Evolutionary conservation across 148 eudicot genomes (phyloP), one percentile per base, ranked within the genome.

Genomic region (Vaccinium darrowii): DNA sequence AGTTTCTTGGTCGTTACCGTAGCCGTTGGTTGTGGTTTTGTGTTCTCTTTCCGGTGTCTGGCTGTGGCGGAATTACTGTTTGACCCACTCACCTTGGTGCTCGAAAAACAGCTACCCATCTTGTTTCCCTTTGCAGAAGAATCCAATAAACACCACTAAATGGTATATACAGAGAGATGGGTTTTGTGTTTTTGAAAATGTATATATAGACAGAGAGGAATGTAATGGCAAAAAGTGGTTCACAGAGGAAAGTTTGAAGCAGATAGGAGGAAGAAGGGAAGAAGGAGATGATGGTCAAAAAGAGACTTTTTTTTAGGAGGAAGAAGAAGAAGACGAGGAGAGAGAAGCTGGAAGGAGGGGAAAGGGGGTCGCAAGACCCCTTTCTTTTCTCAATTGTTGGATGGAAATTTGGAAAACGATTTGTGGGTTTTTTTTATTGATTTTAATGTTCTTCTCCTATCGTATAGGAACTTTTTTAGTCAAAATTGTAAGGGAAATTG

Each of bases 91-190:
- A 92, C 90, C 83, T 90, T 92, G 54, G 84, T 83, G 81, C 88
- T 86, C 0, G 98, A 94, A 8, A 93, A 90, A 88, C 96, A 94
- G 76, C 84, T 81, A 80, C 98, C 98, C 98, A 94, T 94, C 76
- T 65, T 51, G 71, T 53, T 19, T 8, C 53, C 53, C 27, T 23
- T 82, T 67, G 23, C 60, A 49, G 30, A 50, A 69, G 10, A 67
- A 51, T 39, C n/a, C 54, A 16, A 69, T 8, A 49, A 51, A 27
- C 4, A 4, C 1, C 27, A 11, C 9, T 25, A 23, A 43, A 81
- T 57, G 11, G 13, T 43, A 23, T 14, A 52, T 14, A 83, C n/a
- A 53, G 52, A 69, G 30, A 33, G 25, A 50, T 50, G 11, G 23
- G 74, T 13, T 69, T 36, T 73, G 16, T 8, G 27, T 47, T 2